Base-by-base conservation (phyloP, 768 basidiomycete species). In the Mycena indigotica region DNA sequence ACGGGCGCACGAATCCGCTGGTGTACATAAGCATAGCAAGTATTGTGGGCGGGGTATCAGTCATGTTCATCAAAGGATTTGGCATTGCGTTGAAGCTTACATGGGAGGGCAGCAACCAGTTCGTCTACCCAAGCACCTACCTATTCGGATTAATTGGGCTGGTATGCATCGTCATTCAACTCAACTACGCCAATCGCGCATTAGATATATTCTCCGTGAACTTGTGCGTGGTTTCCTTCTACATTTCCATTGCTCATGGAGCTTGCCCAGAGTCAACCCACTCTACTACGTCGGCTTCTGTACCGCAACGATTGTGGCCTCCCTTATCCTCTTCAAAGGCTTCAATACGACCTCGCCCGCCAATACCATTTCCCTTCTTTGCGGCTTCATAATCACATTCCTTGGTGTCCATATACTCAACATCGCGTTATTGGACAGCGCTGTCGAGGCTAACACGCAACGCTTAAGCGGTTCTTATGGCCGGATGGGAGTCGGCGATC, bases 21-120 rank as follows among this genome's bases (percentile, higher is more conserved):
- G 90, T 97, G 23, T 98, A 98, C 74, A 83, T 98, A 61, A 95
- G 95, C 28, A 95, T 99, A 67, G 98, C 97, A 73, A 98, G 95
- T 13, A 73, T 98, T 55, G 95, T 94, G 44, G 97, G 97, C 21
- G 93, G 91, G 38, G 85, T 99, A 45, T 93, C 92, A 19, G 86
- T 98, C 74, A 98, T 99, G 97, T 89, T 93, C 38, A 90, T 98
- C 81, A 99, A 99, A 77, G 96, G 94, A 40, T 94, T 99, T 66
- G 95, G 95, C 49, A 87, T 98, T 48, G 96, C 97, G 2, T 83
- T 99, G 68, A 98, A 98, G 73, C 82, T 99, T 56, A 98, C 95
- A 0, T 75, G 98, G 55, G 80, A 84, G 15, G 96, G 96, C 35
- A 89, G 91, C 69, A 99, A 98, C 73, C 97, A 99, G 73, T 91